Evolutionary conservation across 805 yeast species (phyloP), one percentile per base, ranked within the genome.

Genomic region (Candida oleophila): DNA sequence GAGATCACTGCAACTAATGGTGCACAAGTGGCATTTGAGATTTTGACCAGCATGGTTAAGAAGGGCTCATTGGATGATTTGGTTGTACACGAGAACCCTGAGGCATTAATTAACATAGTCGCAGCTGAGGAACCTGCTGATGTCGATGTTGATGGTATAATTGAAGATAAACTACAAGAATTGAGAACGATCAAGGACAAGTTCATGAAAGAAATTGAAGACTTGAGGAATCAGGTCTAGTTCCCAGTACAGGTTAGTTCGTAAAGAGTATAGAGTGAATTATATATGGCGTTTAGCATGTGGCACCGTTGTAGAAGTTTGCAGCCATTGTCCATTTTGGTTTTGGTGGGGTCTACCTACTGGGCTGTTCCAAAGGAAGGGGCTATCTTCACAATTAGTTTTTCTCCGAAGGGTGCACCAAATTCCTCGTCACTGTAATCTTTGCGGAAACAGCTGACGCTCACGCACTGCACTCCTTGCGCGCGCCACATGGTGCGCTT

Each of bases 11-110:
- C 85, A 16, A 73, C 85, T 11, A 85, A 84, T 52, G 89, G 85
- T 3, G 85, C 89, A 0, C 89, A 83, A 62, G 77, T 82, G 28
- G 87, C 82, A 1, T 86, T 67, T 64, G 95, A 87, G 61, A 56
- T 87, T 36, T 62, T 87, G 44, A 85, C 94, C 12, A 78, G 80
- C 49, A 87, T 87, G 89, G 90, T 86, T 14, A 80, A 83, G 59
- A 80, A 74, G 54, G 84, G 81, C 2, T 57, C 56, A 2, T 41
- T 57, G 14, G 59, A 44, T 19, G 49, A 42, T 20, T 46, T 42
- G 48, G 50, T 44, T 34, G 49, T 47, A 38, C 46, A 47, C 15
- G 18, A 40, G 19, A 40, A 39, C 1, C 50, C 53, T 8, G 37
- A 45, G 22, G 43, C 36, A 30, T 37, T 55, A 32, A 50, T 57